Evolutionary conservation across 768 basidiomycete genomes (phyloP).

Genomic region (Strobilomyces echinocephalus): DNA sequence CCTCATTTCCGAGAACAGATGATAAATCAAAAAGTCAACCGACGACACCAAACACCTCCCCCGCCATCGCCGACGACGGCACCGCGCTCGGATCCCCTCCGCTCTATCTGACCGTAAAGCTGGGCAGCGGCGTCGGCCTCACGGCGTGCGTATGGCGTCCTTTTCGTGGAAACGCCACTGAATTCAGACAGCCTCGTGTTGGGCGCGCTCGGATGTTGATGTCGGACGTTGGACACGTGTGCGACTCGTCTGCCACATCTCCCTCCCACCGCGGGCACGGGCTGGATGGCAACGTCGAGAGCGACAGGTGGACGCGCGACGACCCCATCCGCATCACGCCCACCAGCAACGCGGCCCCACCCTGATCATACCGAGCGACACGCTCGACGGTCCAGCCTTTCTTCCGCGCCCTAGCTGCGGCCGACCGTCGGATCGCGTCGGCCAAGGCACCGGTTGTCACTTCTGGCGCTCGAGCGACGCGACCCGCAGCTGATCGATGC

Average conservation of each 20-base stretch:
- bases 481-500: conserved; percentile 62
- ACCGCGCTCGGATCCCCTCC: too few relatives aligned
- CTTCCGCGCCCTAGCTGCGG: conserved; percentile 51
- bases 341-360: conserved; percentile 39
- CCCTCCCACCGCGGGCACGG: conserved; percentile 42
- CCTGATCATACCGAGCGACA: conserved; percentile 80
- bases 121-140: conserved; percentile 81
- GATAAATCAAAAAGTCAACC: conserved; percentile 2
- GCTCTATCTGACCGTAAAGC: conserved; percentile 61
- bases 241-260: conserved; percentile 40
- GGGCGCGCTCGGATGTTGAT: conserved; percentile 61
- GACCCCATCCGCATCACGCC: conserved; percentile 30
- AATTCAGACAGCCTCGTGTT: conserved; percentile 49
- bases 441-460: conserved; percentile 5
- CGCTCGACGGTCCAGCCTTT: conserved; percentile 72
- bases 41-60: conserved; percentile 53
- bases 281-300: conserved; percentile 65
- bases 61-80: conserved; percentile 34
- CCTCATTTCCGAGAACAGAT: conserved; percentile 21
- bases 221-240: conserved; percentile 64
- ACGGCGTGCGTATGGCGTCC: conserved; percentile 52
- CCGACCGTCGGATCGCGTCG: neutral
- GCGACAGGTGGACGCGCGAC: too few relatives aligned
- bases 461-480: conserved; percentile 69
- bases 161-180: neutral